Evolutionary conservation across 495 filamentous ascomycete genomes (phyloP).

Genomic region (Bathelium albidoporum): DNA sequence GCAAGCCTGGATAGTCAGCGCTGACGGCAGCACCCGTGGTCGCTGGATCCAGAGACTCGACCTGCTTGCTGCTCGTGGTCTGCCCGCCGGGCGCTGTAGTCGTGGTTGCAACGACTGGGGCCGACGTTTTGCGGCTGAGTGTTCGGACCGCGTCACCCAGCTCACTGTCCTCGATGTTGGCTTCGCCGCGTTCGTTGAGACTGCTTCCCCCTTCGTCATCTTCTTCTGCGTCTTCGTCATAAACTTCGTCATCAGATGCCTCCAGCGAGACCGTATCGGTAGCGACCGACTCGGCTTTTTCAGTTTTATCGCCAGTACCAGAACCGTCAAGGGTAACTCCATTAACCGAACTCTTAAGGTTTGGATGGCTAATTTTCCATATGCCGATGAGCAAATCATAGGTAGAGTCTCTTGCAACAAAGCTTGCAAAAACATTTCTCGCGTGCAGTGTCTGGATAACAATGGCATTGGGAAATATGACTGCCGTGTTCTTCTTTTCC

Average conservation of each 20-base stretch:
- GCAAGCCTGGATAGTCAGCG: slow-evolving; percentile 77
- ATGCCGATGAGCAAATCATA: slow-evolving; percentile 96
- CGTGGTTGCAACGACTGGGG: slow-evolving; percentile 39
- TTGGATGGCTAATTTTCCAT: slow-evolving; percentile 93
- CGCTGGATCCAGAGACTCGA: slow-evolving; percentile 45
- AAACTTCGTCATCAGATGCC: slow-evolving; percentile 49
- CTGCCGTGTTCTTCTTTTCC: slow-evolving; percentile 90
- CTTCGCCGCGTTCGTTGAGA: slow-evolving; percentile 50
- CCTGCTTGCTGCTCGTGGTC: slow-evolving; percentile 31
- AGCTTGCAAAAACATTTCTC: slow-evolving; percentile 88
- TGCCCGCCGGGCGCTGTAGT: slow-evolving; percentile 20
- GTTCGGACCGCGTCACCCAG: slow-evolving; percentile 41
- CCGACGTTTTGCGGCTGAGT: slow-evolving; percentile 57
- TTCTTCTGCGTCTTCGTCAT: slow-evolving; percentile 55
- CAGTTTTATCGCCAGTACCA: slow-evolving; percentile 78
- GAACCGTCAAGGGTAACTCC: slow-evolving; percentile 70
- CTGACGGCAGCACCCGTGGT: slow-evolving; percentile 39
- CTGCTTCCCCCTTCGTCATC: slow-evolving; percentile 48
- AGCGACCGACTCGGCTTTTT: slow-evolving; percentile 59
- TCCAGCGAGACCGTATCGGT: slow-evolving; percentile 43
- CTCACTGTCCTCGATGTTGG: slow-evolving; percentile 53
- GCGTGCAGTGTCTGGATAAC: slow-evolving; percentile 94
- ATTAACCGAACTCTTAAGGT: slow-evolving; percentile 76
- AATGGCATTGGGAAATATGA: slow-evolving; percentile 95
- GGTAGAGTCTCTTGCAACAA: slow-evolving; percentile 87